phyloP scores from a whole-genome alignment of 176 grass and related monocot species.

The Zoysia pacifica region DNA sequence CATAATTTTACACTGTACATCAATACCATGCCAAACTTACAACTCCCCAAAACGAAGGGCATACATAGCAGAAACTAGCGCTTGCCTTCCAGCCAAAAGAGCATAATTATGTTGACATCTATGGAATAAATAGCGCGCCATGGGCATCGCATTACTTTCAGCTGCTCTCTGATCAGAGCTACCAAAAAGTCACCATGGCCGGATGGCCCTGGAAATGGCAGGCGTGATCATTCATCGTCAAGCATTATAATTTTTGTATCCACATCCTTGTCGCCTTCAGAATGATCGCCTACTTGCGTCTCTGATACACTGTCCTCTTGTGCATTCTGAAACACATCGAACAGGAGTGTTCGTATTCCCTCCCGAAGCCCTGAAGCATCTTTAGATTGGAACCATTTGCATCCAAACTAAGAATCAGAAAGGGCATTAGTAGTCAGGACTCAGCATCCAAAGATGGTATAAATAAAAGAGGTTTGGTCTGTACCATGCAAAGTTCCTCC shows the following conservation, averaged over 20 bases:
- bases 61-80: not conserved
- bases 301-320: constrained; percentile 23
- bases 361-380: constrained; percentile 41
- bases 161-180: too few relatives aligned
- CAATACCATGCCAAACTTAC: not conserved
- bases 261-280: constrained; percentile 3
- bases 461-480: not conserved
- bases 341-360: constrained; percentile 33
- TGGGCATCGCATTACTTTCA: not conserved
- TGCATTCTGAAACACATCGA: constrained; percentile 41
- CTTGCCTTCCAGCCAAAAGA: not conserved
- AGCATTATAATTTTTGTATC: not conserved
- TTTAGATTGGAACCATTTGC: constrained; percentile 52
- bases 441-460: not conserved
- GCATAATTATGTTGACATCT: not conserved
- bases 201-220: not conserved
- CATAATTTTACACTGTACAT: constrained; percentile 14
- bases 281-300: not conserved
- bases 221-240: constrained; percentile 17
- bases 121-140: not conserved
- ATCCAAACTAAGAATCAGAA: constrained; percentile 53
- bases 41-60: too few relatives aligned
- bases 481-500: constrained; percentile 48
- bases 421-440: constrained; percentile 11
- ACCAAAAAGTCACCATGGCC: not conserved